Base-by-base conservation (phyloP, 345 rosid genomes). In the Salix exigua region DNA sequence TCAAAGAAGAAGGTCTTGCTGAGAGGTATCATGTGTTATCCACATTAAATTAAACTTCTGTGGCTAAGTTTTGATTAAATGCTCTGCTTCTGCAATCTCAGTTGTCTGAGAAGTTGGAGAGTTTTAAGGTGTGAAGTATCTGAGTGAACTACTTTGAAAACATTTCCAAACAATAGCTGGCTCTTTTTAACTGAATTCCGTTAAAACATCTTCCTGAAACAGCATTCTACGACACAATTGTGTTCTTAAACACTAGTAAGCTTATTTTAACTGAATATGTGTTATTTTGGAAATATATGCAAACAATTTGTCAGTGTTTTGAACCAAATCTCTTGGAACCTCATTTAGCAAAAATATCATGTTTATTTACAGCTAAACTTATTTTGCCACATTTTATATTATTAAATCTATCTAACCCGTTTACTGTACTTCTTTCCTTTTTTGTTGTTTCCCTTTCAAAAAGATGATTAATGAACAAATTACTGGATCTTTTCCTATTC, bases 1-100 rank as follows among this genome's bases (percentile, higher is more conserved):
- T 93, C 66, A 86, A 78, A 72, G 91, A 90, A 70, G 99, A 93
- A 76, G 86, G 84, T 75, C 98, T 94, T 55, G 91, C 86, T 0
- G 93, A 87, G 82, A 90, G 97, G 98, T 91, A 76, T 38, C 6
- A 30, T 19, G 50, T 70, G 35, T 44, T 44, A 21, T 25, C 31
- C 46, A 42, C 19, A 62, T 64, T 9, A n/a, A 40, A 70, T 61
- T 12, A 74, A 42, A 28, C 44, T 40, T 17, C 44, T 65, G 7
- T 1, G 6, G 28, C 33, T 58, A 10, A 60, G 30, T 2, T 42
- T 71, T 71, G 50, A 71, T 55, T 18, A 23, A 25, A 7, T 77
- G 44, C 42, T 30, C 6, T 9, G 63, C 70, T 11, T 46, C 42
- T 38, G 31, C 26, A 65, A 21, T 63, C 18, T 23, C 5, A 73